Evolutionary conservation across 1,284 basidiomycete genomes (phyloP).

Genomic region (Flammula alnicola): DNA sequence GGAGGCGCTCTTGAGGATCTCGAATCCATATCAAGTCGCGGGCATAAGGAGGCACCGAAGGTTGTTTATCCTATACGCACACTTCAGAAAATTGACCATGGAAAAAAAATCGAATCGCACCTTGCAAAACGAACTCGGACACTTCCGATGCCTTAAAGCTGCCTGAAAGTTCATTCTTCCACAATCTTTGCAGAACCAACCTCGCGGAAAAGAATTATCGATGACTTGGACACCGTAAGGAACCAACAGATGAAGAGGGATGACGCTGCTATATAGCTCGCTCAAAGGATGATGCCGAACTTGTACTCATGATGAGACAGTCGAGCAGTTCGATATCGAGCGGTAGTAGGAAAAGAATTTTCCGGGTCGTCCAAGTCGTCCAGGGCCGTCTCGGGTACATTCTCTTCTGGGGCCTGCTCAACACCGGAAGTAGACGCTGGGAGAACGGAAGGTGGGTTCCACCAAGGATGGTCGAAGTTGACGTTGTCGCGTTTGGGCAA

Average conservation of each 20-base stretch:
- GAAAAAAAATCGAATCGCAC: slow-evolving; percentile 23
- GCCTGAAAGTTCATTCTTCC: slow-evolving; percentile 47
- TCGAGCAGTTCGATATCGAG: slow-evolving; percentile 22
- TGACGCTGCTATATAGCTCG: slow-evolving; percentile 24
- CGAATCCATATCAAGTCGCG: slow-evolving; percentile 33
- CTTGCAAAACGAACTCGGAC: slow-evolving; percentile 38
- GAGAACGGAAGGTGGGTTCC: slow-evolving; percentile 26
- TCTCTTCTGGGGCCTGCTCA: background rate
- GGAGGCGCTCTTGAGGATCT: slow-evolving; percentile 38
- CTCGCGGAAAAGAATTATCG: slow-evolving; percentile 37
- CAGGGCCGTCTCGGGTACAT: background rate
- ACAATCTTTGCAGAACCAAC: slow-evolving; percentile 47
- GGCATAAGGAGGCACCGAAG: slow-evolving; percentile 25
- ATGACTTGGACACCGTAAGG: slow-evolving; percentile 26
- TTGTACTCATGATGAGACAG: slow-evolving; percentile 23
- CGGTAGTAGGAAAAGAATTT: slow-evolving; percentile 23
- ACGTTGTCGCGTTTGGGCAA: slow-evolving; percentile 7
- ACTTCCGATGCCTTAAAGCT: slow-evolving; percentile 43
- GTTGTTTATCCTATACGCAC: slow-evolving; percentile 16
- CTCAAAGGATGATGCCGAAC: slow-evolving; percentile 19
- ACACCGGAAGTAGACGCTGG: slow-evolving; percentile 5
- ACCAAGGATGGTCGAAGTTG: slow-evolving; percentile 38
- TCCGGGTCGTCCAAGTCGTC: slow-evolving; percentile 16
- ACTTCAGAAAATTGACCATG: slow-evolving; percentile 2
- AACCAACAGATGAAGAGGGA: slow-evolving; percentile 31